Evolutionary conservation across 345 rosid genomes (phyloP), one percentile per base, ranked within the genome.

Genomic region (Isatis tinctoria): DNA sequence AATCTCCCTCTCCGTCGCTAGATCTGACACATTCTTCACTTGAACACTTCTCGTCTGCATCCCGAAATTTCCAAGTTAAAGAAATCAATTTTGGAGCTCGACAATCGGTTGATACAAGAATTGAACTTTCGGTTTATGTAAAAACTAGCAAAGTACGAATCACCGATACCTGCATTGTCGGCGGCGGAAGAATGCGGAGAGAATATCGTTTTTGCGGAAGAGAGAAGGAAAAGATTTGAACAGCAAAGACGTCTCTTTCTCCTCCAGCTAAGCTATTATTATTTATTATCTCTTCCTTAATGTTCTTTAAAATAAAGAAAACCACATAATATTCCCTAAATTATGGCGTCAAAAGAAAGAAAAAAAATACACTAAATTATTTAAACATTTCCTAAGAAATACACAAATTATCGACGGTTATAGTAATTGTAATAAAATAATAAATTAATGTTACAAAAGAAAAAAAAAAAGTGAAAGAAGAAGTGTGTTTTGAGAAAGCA

Each of bases 1-100:
- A 89, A 92, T 86, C 89, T 95, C 99, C n/a, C 97, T 85, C 86
- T 90, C 96, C 14, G 81, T 90, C 0, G 96, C 97, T 82, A 95
- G 97, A 95, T 95, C 99, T 80, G 99, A 95, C 11, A 95, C 64
- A 48, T 85, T 79, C 83, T 80, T 80, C 54, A 95, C 99, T 79
- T 85, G 83, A 35, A 95, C 97, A 33, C 93, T 90, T 81, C 97
- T 90, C 48, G 93, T 84, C 88, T 84, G 44, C 60, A 36, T 57
- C 59, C 2, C 48, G 4, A 6, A 44, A 51, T 32, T 74, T 44
- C 26, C 8, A 60, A 67, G 11, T 17, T 8, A 69, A 33, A 28
- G 51, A 47, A 0, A 69, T 18, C 14, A 41, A 24, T 5, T 67
- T 1, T 33, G 2, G 36, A 74, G 68, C 45, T 74, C 11, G 37